Conservation (phyloP, 2,329 filamentous ascomycete species). For the Pseudogymnoascus verrucosus region DNA sequence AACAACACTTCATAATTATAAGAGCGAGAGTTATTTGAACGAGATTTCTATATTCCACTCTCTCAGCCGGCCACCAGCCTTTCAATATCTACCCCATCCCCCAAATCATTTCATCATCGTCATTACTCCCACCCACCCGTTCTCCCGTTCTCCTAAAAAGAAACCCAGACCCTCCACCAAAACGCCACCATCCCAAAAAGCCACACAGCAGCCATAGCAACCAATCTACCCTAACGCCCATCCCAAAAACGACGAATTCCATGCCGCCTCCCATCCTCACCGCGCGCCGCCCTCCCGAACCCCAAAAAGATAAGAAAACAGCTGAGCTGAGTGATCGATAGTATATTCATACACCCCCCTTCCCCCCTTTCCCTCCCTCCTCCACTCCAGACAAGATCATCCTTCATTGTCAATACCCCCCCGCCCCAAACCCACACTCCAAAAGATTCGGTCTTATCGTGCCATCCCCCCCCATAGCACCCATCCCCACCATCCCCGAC, state of each 20-base stretch:
- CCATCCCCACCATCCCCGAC: not conserved
- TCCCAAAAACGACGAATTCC: not conserved
- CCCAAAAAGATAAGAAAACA: not conserved
- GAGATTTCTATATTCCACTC: not conserved
- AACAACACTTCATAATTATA: too few relatives aligned
- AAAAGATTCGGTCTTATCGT: not conserved
- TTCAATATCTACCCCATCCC: not conserved
- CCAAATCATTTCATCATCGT: not conserved
- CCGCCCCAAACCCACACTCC: not conserved
- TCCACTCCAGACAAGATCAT: not conserved
- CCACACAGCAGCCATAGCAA: not conserved
- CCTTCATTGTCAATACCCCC: not conserved
- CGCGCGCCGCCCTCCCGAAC: not conserved
- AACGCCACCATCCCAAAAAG: not conserved
- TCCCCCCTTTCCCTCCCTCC: not conserved
- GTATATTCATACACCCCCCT: not conserved
- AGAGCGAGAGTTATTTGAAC: not conserved
- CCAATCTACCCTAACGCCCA: not conserved
- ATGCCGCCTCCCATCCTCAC: not conserved
- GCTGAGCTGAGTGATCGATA: not conserved
- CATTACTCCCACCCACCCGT: not conserved
- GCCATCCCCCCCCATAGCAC: not conserved
- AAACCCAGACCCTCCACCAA: not conserved
- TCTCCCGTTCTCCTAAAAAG: not conserved
- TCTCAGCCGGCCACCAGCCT: too few relatives aligned